phyloP scores from a whole-genome alignment of 2,329 filamentous ascomycete species.

The Hymenoscyphus albidus region DNA sequence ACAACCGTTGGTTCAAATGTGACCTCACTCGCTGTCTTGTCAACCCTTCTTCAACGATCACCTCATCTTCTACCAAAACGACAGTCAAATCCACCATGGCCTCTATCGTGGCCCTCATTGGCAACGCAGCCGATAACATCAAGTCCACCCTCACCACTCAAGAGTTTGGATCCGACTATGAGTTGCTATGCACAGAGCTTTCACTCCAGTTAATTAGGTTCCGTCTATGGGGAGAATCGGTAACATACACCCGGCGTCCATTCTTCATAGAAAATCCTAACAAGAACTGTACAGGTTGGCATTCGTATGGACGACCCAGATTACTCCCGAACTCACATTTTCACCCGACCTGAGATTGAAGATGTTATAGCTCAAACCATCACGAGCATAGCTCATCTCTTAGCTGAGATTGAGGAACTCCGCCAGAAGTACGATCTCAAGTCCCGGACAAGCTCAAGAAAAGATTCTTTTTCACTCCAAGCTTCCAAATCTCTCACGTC shows the following conservation, averaged over 20 bases:
- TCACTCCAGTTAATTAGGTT: conserved; percentile 25
- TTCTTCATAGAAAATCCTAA: neutral
- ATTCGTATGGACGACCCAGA: conserved; percentile 16
- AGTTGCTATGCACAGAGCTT: conserved; percentile 26
- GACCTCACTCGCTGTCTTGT: neutral
- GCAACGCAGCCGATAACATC: conserved; percentile 16
- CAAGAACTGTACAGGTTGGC: conserved; percentile 21
- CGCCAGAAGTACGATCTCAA: conserved; percentile 24
- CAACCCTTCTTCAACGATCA: conserved; percentile 1
- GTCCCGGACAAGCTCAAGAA: neutral
- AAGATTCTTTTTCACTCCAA: conserved; percentile 9
- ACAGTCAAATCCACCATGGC: conserved; percentile 12
- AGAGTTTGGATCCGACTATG: conserved; percentile 26
- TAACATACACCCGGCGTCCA: conserved; percentile 7
- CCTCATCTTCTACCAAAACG: neutral
- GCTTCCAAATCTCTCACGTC: conserved; percentile 2
- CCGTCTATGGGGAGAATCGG: conserved; percentile 26
- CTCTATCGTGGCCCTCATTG: conserved; percentile 16
- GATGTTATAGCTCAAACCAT: conserved; percentile 22
- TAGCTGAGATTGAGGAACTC: conserved; percentile 24
- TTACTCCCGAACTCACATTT: conserved; percentile 15
- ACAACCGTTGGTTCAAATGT: neutral
- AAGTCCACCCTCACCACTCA: conserved; percentile 21
- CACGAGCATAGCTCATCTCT: conserved; percentile 18
- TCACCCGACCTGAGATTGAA: conserved; percentile 20